Evolutionary conservation across 2,329 filamentous ascomycete species (phyloP), one percentile per base, ranked within the genome.

Genomic region (Trichoderma sp.): DNA sequence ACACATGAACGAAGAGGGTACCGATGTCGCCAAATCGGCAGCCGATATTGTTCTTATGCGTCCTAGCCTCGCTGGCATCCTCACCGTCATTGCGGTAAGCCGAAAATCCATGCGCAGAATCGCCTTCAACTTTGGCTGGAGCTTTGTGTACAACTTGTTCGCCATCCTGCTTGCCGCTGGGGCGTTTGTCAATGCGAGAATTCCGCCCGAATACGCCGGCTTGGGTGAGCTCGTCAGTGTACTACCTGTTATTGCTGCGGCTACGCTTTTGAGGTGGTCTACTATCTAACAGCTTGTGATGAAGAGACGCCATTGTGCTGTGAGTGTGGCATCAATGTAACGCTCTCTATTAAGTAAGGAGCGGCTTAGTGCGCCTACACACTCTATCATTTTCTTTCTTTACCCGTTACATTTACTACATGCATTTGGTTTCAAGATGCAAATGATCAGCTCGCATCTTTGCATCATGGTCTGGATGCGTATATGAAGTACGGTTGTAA

Each of bases 221-320:
- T 76, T 94, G 9, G 92, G 92, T 0, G 92, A 94, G 81, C 78
- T 94, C 36, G 90, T 93, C 0, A 94, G 92, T 76, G 90, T 95
- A 0, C 71, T 93, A 77, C 92, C 92, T 0, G 91, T 94, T 3
- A 86, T 93, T 74, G 77, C 83, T 6, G 85, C 86, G 57, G 90
- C 89, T 0, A 81, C 88, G 74, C 80, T 82, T 71, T 76, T 88
- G 76, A 80, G 79, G 57, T 87, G 81, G 81, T 75, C 77, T 39
- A 79, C 75, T 72, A 73, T 81, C 53, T 17, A 13, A 2, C 13
- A n/a, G 15, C 26, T 26, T n/a, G 17, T 50, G 61, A 32, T 28
- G 34, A 11, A n/a, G 36, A 13, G 15, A 6, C 1, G 39, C 3
- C 7, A 20, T 20, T 64, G 61, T 13, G 26, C 0, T 50, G 36